Base-by-base conservation (phyloP, 2,329 filamentous ascomycete genomes). In the Aspergillus texensis region DNA sequence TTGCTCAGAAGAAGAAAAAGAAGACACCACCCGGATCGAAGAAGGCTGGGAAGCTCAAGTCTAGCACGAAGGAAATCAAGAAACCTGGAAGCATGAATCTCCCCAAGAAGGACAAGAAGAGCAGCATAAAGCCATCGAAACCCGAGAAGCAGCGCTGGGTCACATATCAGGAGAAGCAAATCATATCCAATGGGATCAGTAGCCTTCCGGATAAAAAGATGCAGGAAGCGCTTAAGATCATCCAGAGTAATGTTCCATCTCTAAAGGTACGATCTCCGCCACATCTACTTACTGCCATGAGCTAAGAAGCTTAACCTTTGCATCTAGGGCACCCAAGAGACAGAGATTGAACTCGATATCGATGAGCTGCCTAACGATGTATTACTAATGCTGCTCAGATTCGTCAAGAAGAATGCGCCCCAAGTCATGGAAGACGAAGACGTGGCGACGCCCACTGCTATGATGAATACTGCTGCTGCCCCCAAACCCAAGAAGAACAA, bases 161-260 rank as follows among this genome's bases (percentile, higher is more conserved):
- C 52, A 89, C 88, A 9, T 87, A 89, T 63, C 84, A 90, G 4
- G 93, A 99, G 79, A 98, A 98, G 82, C 92, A 95, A 62, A 88
- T 94, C 68, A 96, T 99, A 62, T 94, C 93, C 1, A 89, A 90
- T 63, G 91, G 91, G 16, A 95, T 97, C 67, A 91, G 90, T 71
- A 89, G 89, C 66, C 87, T 98, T 62, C 89, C 93, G 21, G 90
- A 91, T 57, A 83, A 84, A n/a, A 89, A 92, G 68, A 90, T 97
- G 73, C 86, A 89, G 57, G 88, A 88, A 69, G 93, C 94, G 0
- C 92, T 97, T 36, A 88, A 91, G 64, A 94, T 98, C 66, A 98
- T 99, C 74, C 93, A 96, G 76, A 88, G 88, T 68, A 94, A 96
- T 69, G 78, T 92, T 82, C 81, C 92, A 80, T 83, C 90, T 83